A percentile compares a stretch with the other conserved stretches of the same genome.
Evolutionary conservation across 257 asterid genomes (phyloP).

Genomic region (Buddleja alternifolia): DNA sequence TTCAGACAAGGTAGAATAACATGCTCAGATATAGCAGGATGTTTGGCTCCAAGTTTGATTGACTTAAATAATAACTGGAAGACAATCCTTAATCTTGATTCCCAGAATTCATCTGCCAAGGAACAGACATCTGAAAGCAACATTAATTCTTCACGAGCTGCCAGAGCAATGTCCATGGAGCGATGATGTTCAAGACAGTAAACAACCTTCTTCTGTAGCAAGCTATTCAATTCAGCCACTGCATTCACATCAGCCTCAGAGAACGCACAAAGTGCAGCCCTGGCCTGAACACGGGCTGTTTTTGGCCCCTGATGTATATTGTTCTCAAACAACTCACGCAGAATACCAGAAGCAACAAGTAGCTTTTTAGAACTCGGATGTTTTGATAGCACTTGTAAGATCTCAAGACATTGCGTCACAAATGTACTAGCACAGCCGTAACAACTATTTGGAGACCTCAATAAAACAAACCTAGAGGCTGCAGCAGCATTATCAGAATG

Average conservation of each 20-base stretch:
- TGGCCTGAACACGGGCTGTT: constrained; percentile 95
- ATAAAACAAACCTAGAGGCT: constrained; percentile 85
- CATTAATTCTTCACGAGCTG: constrained; percentile 92
- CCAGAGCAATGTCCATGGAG: constrained; percentile 93
- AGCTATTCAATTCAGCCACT: constrained; percentile 82
- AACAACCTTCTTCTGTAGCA: constrained; percentile 83
- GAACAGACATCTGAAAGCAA: constrained; percentile 93
- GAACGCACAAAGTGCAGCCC: constrained; percentile 98
- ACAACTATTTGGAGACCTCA: constrained; percentile 93
- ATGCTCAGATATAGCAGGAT: constrained; percentile 98
- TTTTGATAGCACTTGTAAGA: constrained; percentile 86
- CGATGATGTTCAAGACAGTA: constrained; percentile 99
- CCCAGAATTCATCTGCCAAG: constrained; percentile 98
- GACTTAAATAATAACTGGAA: constrained; percentile 92
- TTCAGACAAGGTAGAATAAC: constrained; percentile 94
- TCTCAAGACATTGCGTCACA: constrained; percentile 94
- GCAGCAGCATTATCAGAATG: constrained; percentile 73
- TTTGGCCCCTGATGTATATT: constrained; percentile 98
- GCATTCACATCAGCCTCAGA: constrained; percentile 93
- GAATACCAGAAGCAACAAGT: constrained; percentile 90
- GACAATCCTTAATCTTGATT: constrained; percentile 87
- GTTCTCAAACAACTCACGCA: constrained; percentile 95
- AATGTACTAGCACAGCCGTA: constrained; percentile 98
- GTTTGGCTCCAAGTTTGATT: constrained; percentile 94
- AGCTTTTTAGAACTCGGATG: constrained; percentile 84